Evolutionary conservation across 768 basidiomycete species (phyloP).

Genomic region (Gymnopilus junonius): DNA sequence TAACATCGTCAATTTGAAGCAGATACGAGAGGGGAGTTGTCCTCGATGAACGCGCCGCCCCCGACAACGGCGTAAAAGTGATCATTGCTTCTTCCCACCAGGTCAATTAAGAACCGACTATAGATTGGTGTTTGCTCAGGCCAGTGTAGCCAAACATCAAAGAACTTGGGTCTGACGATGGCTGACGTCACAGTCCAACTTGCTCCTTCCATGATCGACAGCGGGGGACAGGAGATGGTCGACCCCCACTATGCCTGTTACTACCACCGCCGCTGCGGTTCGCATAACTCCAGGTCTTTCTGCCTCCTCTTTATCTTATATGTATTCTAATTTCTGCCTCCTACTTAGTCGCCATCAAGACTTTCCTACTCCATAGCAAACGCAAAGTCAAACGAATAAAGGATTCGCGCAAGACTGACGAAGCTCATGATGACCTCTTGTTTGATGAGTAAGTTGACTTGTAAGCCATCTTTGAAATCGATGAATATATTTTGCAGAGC

Average conservation of each 20-base stretch:
- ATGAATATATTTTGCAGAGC: conserved; percentile 41
- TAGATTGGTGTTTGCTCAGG: not conserved
- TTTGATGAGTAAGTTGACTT: conserved; percentile 62
- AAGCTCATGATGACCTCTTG: conserved; percentile 63
- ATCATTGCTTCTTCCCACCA: conserved; percentile 62
- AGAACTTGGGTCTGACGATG: conserved; percentile 23
- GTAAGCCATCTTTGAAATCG: not conserved
- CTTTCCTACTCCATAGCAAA: conserved; percentile 52
- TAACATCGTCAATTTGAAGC: conserved; percentile 92
- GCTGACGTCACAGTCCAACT: conserved; percentile 29
- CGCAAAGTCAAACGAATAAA: conserved; percentile 44
- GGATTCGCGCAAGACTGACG: conserved; percentile 35
- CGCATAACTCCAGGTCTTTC: conserved; percentile 56
- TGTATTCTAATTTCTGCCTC: not conserved
- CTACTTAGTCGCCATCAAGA: conserved; percentile 53
- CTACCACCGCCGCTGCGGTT: conserved; percentile 54
- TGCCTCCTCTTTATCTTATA: not conserved
- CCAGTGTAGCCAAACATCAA: not conserved
- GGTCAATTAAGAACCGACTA: not conserved
- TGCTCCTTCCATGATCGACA: conserved; percentile 12
- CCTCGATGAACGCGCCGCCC: conserved; percentile 71
- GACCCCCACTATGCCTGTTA: conserved; percentile 47
- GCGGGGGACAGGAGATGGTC: not conserved
- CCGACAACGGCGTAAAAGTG: conserved; percentile 91
- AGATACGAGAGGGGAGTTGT: conserved; percentile 80